Percentiles rank a stretch among this genome's conserved stretches.
These are phyloP conservation scores for Martensiomyces pterosporus DNA, from an alignment of 192 early-diverging fungal species.

Conservation along the genomic window DNA sequence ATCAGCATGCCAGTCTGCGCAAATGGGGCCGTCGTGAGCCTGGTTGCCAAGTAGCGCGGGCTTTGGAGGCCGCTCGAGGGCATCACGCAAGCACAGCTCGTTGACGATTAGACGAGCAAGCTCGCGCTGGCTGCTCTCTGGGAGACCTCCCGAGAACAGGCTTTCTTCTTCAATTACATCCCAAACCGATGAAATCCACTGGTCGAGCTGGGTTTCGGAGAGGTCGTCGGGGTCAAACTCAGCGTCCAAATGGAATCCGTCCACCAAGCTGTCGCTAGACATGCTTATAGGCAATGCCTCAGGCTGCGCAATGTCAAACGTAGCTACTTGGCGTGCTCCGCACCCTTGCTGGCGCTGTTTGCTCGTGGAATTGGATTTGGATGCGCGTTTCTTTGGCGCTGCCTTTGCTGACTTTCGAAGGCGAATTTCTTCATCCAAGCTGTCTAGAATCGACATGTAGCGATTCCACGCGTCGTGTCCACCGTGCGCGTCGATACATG, in stretches of 20 bases:
- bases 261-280: not conserved
- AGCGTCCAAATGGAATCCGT: not conserved
- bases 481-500: conserved; percentile 23
- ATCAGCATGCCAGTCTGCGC: conserved; percentile 1
- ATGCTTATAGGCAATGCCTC: too few species aligned
- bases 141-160: conserved; percentile 5
- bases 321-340: not conserved
- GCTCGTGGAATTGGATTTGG: not conserved
- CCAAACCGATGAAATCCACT: conserved; percentile 36
- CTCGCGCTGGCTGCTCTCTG: conserved; percentile 24
- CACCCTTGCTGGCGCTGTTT: not conserved
- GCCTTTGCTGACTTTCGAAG: not conserved
- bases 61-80: too few species aligned
- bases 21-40: too few species aligned
- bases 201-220: conserved; percentile 25
- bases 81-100: conserved; percentile 17
- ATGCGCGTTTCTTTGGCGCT: not conserved
- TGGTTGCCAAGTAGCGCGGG: too few species aligned
- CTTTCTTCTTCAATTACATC: conserved; percentile 7
- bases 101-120: conserved; percentile 24
- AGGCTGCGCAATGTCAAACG: not conserved
- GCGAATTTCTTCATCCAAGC: conserved; percentile 21
- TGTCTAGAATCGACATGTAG: conserved; percentile 17
- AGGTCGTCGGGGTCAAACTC: conserved; percentile 33
- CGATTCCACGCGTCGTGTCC: conserved; percentile 16